phyloP scores from a whole-genome alignment of 2,329 filamentous ascomycete genomes.

The Pseudogymnoascus pannorum region DNA sequence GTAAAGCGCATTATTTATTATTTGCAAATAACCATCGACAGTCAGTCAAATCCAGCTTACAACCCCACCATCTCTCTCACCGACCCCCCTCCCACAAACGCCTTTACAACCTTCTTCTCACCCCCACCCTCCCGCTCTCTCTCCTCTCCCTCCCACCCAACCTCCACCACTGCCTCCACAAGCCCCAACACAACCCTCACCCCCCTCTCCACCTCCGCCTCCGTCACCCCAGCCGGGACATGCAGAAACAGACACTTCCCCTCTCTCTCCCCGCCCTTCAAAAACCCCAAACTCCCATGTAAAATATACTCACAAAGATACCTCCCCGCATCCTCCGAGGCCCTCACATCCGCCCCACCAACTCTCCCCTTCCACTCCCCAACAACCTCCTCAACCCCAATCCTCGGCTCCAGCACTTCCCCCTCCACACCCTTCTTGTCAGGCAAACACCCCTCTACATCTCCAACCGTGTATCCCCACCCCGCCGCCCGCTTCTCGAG shows the following conservation, averaged over 20 bases:
- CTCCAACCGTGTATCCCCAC: slow-evolving; percentile 61
- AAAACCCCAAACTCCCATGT: slow-evolving; percentile 57
- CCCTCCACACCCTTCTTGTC: slow-evolving; percentile 40
- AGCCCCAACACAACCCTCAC: slow-evolving; percentile 46
- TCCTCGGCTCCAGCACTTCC: slow-evolving; percentile 30
- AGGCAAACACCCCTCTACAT: slow-evolving; percentile 60
- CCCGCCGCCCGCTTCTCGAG: slow-evolving; percentile 65
- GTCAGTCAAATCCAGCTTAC: not conserved
- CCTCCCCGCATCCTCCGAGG: slow-evolving; percentile 63
- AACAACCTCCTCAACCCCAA: slow-evolving; percentile 52
- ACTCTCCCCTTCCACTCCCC: slow-evolving; percentile 46
- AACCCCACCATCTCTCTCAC: not conserved
- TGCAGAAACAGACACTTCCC: slow-evolving; percentile 62
- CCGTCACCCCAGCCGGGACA: slow-evolving; percentile 54
- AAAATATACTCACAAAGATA: slow-evolving; percentile 77
- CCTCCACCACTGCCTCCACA: slow-evolving; percentile 49
- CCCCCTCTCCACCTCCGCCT: slow-evolving; percentile 41
- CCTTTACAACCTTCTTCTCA: not conserved
- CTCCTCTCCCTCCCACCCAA: slow-evolving; percentile 9
- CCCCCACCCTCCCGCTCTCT: not conserved
- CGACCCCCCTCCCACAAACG: not conserved
- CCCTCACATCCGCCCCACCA: slow-evolving; percentile 39
- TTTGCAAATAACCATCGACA: too few relatives aligned
- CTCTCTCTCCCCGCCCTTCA: slow-evolving; percentile 40
- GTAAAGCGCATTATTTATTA: not conserved